Conservation (phyloP, 345 rosid species). For the Aquilaria sinensis region DNA sequence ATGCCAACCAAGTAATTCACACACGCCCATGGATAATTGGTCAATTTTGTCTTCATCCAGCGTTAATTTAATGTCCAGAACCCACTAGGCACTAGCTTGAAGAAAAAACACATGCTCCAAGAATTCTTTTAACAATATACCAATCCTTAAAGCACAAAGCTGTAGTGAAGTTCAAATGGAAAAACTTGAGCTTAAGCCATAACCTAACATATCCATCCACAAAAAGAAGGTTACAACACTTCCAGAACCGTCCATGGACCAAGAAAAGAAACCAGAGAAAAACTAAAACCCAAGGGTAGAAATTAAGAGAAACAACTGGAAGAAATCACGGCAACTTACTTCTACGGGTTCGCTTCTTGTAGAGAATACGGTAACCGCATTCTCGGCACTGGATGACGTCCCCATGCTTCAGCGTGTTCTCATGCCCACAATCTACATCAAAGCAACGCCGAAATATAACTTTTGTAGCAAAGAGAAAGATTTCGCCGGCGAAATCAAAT, state of each 20-base stretch:
- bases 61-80: too few species aligned
- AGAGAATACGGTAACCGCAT: conserved; percentile 88
- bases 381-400: conserved; percentile 93
- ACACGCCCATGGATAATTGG: too few species aligned
- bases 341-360: conserved; percentile 92
- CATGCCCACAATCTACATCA: conserved; percentile 69
- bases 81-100: too few species aligned
- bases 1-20: too few species aligned
- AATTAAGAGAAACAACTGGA: neutral
- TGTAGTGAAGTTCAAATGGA: too few species aligned
- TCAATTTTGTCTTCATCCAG: too few species aligned
- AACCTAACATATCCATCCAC: too few species aligned
- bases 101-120: too few species aligned
- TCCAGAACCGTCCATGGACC: neutral
- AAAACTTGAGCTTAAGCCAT: too few species aligned
- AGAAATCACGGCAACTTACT: conserved; percentile 27
- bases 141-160: too few species aligned
- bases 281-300: too few species aligned
- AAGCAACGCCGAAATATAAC: neutral
- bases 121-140: too few species aligned
- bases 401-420: conserved; percentile 66
- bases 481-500: neutral
- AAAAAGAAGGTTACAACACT: neutral
- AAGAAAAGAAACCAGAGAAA: conserved; percentile 3
- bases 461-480: neutral